A percentile compares a stretch with the other conserved stretches of the same genome.
Conservation (phyloP, 371 early-diverging fungal genomes). For the Mortierella sp. region DNA sequence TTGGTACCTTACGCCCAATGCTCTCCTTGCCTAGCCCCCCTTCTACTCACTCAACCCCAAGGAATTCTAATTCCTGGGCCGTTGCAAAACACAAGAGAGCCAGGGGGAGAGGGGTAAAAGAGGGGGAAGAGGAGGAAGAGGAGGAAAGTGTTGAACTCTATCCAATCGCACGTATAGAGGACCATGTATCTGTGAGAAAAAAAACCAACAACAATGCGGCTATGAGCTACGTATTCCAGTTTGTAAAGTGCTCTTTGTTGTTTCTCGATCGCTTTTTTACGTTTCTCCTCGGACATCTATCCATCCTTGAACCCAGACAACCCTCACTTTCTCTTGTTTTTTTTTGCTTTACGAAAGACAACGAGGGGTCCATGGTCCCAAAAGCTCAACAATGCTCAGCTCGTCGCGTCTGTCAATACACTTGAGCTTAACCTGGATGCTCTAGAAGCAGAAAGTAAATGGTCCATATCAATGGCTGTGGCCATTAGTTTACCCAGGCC, state of each 20-base stretch:
- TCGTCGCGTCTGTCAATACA: not conserved
- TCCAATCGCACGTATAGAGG: not conserved
- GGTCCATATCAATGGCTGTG: too few relatives aligned
- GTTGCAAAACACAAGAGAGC: not conserved
- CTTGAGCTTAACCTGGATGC: not conserved
- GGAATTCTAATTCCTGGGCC: constrained; percentile 7
- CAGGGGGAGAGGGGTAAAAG: not conserved
- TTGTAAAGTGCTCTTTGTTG: not conserved
- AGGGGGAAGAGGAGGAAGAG: not conserved
- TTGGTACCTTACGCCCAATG: not conserved
- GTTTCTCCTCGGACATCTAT: not conserved
- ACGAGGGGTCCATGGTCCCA: not conserved
- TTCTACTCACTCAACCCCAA: constrained; percentile 1
- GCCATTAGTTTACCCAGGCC: not conserved
- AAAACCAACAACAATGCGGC: not conserved
- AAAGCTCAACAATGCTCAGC: constrained; percentile 4
- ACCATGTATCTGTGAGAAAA: not conserved
- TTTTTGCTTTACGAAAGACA: not conserved
- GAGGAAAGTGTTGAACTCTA: not conserved
- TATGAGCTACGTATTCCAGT: not conserved
- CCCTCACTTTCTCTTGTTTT: not conserved
- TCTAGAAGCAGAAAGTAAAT: not conserved
- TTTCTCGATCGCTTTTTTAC: not conserved
- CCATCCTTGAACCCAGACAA: not conserved
- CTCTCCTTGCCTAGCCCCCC: not conserved